Conservation (phyloP, 2,329 filamentous ascomycete genomes). For the Penicillium hordei region DNA sequence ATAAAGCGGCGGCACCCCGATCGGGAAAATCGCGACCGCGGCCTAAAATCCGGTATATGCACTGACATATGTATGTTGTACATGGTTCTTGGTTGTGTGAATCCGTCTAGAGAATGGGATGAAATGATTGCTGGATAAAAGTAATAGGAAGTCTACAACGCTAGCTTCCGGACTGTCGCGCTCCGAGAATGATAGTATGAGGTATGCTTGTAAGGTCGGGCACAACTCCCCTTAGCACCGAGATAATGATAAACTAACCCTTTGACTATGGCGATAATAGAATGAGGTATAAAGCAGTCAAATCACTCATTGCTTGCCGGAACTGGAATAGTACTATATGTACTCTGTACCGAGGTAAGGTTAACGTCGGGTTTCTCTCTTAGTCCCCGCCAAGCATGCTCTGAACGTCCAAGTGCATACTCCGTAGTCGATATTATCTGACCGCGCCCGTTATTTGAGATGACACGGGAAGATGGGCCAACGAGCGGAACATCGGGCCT, state of each 20-base stretch:
- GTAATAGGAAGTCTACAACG: background rate
- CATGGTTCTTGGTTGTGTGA: background rate
- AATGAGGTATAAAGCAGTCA: background rate
- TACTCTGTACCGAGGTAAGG: background rate
- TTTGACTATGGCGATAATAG: background rate
- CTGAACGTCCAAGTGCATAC: constrained; percentile 4
- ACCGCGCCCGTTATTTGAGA: background rate
- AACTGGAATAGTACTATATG: background rate
- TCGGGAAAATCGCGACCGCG: no score
- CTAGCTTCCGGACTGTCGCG: background rate
- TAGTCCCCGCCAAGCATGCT: constrained; percentile 5
- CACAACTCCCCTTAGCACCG: background rate
- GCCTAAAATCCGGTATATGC: no score
- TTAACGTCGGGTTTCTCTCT: background rate
- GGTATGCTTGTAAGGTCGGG: background rate
- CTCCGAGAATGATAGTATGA: background rate
- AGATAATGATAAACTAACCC: background rate
- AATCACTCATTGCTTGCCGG: background rate
- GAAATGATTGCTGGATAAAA: background rate
- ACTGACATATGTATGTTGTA: no score
- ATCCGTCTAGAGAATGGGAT: background rate
- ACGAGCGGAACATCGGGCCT: background rate
- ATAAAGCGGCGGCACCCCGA: no score
- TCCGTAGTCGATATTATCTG: constrained; percentile 1
- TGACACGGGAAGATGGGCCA: background rate